Evolutionary conservation across 306 rosid genomes (phyloP), one percentile per base, ranked within the genome.

Genomic region (Lablab purpureus): DNA sequence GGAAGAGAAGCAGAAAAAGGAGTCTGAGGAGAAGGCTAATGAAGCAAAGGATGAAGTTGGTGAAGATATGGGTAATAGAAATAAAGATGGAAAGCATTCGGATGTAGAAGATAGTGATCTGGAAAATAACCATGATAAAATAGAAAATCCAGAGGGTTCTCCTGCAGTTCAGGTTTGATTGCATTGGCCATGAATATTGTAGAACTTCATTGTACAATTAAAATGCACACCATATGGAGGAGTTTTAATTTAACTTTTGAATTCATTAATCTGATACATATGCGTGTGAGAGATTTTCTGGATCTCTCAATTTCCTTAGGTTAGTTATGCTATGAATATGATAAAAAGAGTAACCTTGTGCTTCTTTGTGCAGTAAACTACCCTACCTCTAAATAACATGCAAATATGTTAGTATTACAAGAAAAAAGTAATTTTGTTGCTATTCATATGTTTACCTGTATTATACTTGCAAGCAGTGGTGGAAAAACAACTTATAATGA

Each of bases 1-100:
- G 77, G 89, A 88, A 79, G 91, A 86, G 86, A 85, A 75, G 77
- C 78, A 85, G 85, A 89, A 87, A 84, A 87, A 74, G 73, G 93
- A 90, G 81, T 89, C 86, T 2, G 88, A 87, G 81, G 88, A 87
- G 85, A 88, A 92, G 79, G 84, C 85, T 50, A 62, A 51, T 75
- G 80, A 75, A 64, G 87, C 74, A 73, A 56, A 47, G 18, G 25
- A 49, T 67, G 83, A 83, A 86, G 70, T 47, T 25, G 78, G 75
- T 77, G 86, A 77, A 68, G 80, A 78, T 64, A 76, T 46, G 21
- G 84, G 45, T 66, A 79, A 80, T 28, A 62, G 30, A 15, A 52
- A 59, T 62, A 90, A 89, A 76, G 88, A 51, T 73, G 86, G n/a
- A 55, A 75, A 79, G 80, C 64, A 87, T 69, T 73, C 77, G n/a